These are phyloP conservation scores for Leccinellum rugosiceps DNA, from an alignment of 768 basidiomycete genomes.

Conservation along the genomic window DNA sequence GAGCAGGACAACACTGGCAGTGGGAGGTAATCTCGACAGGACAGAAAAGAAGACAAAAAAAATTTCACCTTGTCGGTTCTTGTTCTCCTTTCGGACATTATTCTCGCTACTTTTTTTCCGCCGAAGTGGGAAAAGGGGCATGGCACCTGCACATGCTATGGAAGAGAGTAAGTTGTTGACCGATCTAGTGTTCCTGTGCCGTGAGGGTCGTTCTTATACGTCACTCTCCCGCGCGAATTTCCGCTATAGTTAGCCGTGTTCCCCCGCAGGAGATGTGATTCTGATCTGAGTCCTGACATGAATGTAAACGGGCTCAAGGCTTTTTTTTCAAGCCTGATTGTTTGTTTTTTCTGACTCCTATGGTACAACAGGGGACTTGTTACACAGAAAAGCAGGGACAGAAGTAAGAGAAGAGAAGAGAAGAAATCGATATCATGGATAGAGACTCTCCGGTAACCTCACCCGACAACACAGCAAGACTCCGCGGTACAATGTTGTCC, in stretches of 20 bases:
- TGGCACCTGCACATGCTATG: neutral
- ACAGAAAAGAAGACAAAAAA: neutral
- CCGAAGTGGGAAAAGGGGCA: neutral
- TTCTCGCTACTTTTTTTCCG: neutral
- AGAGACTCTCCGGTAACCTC: neutral
- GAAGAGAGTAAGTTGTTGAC: neutral
- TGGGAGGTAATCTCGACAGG: neutral
- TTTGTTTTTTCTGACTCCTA: neutral
- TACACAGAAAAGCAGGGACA: neutral
- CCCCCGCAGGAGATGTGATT: neutral
- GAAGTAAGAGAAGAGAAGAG: neutral
- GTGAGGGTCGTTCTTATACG: conserved; percentile 1
- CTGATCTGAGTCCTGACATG: neutral
- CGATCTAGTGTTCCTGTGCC: neutral
- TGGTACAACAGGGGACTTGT: neutral
- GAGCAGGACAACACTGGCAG: neutral
- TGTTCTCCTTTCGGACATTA: neutral
- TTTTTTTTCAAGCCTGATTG: neutral
- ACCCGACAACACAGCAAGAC: neutral
- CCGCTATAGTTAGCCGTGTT: neutral
- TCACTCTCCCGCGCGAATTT: neutral
- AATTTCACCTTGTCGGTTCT: neutral
- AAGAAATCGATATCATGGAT: neutral
- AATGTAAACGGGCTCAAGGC: neutral
- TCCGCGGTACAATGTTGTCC: neutral